Conservation (phyloP, 192 early-diverging fungal genomes). For the Geranomyces variabilis region DNA sequence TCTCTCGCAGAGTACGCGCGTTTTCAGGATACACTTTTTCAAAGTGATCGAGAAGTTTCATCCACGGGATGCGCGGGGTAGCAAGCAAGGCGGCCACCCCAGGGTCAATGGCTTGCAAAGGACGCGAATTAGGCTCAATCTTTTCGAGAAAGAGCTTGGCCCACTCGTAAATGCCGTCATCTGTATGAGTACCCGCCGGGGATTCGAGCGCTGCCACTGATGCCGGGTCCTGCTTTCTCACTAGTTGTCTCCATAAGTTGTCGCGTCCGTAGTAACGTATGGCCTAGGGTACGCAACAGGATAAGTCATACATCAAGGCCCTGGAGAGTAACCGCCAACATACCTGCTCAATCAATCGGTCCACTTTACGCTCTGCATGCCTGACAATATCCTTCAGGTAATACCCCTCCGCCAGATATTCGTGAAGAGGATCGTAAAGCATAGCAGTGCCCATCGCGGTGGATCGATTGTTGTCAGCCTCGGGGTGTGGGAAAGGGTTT, state of each 20-base stretch:
- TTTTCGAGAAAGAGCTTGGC: conserved; percentile 58
- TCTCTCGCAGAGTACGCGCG: conserved; percentile 32
- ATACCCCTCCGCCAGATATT: conserved; percentile 53
- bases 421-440: conserved; percentile 43
- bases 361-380: conserved; percentile 45
- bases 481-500: conserved; percentile 36
- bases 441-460: conserved; percentile 26
- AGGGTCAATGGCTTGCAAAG: conserved; percentile 43
- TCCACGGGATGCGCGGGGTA: conserved; percentile 42
- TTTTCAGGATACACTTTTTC: conserved; percentile 3
- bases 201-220: background rate
- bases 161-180: conserved; percentile 52
- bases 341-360: conserved; percentile 46
- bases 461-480: conserved; percentile 27
- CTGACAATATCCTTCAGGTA: conserved; percentile 56
- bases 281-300: conserved; percentile 29
- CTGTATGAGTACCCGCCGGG: background rate
- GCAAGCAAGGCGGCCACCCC: conserved; percentile 41
- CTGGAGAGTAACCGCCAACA: conserved; percentile 22
- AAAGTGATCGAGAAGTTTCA: conserved; percentile 41
- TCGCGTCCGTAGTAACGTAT: conserved; percentile 54
- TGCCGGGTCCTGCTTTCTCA: conserved; percentile 31
- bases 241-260: conserved; percentile 51
- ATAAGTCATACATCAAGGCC: background rate
- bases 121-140: conserved; percentile 47